These are phyloP conservation scores for Plicaturopsis crispa DNA, from an alignment of 768 basidiomycete species.

Conservation along the genomic window DNA sequence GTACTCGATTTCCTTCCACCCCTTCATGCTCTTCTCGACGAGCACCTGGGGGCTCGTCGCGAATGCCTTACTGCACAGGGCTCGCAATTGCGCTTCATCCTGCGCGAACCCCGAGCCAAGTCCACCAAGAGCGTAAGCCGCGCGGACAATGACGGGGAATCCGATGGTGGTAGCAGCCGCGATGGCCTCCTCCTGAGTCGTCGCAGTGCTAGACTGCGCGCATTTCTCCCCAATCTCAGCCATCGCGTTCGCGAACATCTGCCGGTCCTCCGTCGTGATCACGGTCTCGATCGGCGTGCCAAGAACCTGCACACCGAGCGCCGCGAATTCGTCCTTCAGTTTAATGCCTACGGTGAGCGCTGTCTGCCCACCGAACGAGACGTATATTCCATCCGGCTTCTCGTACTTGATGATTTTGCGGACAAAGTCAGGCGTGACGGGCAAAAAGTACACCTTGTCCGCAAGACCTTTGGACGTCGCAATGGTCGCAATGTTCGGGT, in stretches of 20 bases:
- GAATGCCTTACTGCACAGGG: constrained; percentile 90
- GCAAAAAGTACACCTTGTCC: constrained; percentile 99
- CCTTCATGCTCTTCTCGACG: constrained; percentile 99
- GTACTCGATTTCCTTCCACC: constrained; percentile 99
- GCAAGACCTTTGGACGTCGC: constrained; percentile 96
- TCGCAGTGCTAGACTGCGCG: constrained; percentile 83
- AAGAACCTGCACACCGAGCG: constrained; percentile 84
- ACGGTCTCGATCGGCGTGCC: constrained; percentile 97
- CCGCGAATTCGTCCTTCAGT: constrained; percentile 93
- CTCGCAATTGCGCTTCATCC: constrained; percentile 81
- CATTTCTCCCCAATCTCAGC: constrained; percentile 93
- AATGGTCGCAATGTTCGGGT: constrained; percentile 99
- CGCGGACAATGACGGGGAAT: constrained; percentile 93
- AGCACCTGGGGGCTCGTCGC: constrained; percentile 96
- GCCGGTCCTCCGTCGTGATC: constrained; percentile 94
- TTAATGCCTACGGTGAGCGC: constrained; percentile 95
- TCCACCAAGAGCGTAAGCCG: constrained; percentile 94
- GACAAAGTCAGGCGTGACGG: constrained; percentile 96
- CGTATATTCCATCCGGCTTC: constrained; percentile 98
- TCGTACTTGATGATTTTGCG: constrained; percentile 98
- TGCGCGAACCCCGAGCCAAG: constrained; percentile 96
- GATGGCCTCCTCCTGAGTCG: constrained; percentile 78
- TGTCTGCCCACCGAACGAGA: constrained; percentile 97
- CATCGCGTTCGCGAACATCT: constrained; percentile 92
- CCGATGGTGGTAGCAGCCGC: constrained; percentile 80